phyloP scores from a whole-genome alignment of 805 yeast species.

The Cyberlindnera euphorbiae region DNA sequence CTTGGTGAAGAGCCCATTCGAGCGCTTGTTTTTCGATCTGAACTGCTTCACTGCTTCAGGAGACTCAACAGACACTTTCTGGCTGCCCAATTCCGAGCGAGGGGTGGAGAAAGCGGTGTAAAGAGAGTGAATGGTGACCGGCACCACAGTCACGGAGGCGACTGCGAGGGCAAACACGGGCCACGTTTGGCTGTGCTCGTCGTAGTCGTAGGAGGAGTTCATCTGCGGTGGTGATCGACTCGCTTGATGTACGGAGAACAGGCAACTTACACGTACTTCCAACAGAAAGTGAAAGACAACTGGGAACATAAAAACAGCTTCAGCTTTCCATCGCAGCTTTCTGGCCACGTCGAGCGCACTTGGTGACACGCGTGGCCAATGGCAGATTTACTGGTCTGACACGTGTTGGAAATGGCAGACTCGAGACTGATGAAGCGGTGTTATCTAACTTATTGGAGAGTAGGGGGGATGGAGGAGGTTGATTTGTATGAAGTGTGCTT shows the following conservation, averaged over 20 bases:
- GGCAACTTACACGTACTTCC: too few species aligned
- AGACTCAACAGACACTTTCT: not conserved
- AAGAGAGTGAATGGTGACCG: conserved; percentile 17
- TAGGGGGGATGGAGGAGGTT: too few species aligned
- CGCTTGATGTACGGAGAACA: too few species aligned
- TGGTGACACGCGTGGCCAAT: conserved; percentile 1
- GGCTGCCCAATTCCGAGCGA: not conserved
- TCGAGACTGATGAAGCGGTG: too few species aligned
- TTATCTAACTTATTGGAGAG: too few species aligned
- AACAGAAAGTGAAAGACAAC: too few species aligned
- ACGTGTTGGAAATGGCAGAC: conserved; percentile 1
- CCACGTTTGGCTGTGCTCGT: conserved; percentile 26
- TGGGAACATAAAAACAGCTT: too few species aligned
- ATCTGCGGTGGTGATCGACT: conserved; percentile 5
- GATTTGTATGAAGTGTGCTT: too few species aligned
- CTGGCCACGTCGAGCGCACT: conserved; percentile 1
- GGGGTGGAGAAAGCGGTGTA: conserved; percentile 4
- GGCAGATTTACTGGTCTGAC: conserved; percentile 1
- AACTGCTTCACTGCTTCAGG: conserved; percentile 9
- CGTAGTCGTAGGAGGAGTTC: conserved; percentile 26
- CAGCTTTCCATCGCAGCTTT: too few species aligned
- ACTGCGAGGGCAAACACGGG: conserved; percentile 26
- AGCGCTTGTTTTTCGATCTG: conserved; percentile 9
- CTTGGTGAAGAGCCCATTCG: conserved; percentile 12
- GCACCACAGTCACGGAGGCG: conserved; percentile 21